These are phyloP conservation scores for Punica granatum DNA, from an alignment of 345 rosid genomes.

Conservation along the genomic window DNA sequence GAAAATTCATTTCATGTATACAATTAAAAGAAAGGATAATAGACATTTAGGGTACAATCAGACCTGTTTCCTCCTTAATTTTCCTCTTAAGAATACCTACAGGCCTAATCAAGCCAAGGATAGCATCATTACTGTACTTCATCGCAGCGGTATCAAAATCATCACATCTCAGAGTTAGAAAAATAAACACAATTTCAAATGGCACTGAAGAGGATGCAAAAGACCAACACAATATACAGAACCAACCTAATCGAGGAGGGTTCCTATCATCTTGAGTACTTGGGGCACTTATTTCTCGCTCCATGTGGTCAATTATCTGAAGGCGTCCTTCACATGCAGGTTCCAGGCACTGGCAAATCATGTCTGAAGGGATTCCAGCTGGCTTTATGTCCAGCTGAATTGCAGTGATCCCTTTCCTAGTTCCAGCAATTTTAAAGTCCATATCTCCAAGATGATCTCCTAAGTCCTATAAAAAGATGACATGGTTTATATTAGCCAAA, in stretches of 20 bases:
- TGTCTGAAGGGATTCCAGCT: conserved; percentile 93
- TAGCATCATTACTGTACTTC: conserved; percentile 72
- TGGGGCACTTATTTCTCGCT: conserved; percentile 59
- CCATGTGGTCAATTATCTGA: conserved; percentile 92
- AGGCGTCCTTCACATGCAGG: conserved; percentile 80
- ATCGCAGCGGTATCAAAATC: conserved; percentile 47
- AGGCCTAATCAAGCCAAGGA: conserved; percentile 85
- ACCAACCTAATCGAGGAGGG: conserved; percentile 67
- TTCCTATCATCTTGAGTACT: conserved; percentile 44
- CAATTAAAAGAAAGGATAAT: not conserved
- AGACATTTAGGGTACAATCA: conserved; percentile 10
- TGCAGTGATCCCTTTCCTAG: conserved; percentile 78
- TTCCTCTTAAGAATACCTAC: conserved; percentile 70
- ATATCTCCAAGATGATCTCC: conserved; percentile 99
- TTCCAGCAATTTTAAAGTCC: conserved; percentile 99
- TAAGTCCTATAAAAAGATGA: conserved; percentile 49
- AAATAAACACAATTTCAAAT: not conserved
- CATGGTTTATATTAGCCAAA: not conserved
- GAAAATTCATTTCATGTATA: not conserved
- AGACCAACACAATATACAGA: conserved; percentile 5
- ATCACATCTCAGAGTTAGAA: conserved; percentile 8
- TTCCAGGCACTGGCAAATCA: conserved; percentile 78
- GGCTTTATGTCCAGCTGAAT: conserved; percentile 98
- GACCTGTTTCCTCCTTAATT: conserved; percentile 94
- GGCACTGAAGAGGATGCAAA: conserved; percentile 2